Conservation (phyloP, 2,329 filamentous ascomycete genomes). For the Nemania bipapillata region DNA sequence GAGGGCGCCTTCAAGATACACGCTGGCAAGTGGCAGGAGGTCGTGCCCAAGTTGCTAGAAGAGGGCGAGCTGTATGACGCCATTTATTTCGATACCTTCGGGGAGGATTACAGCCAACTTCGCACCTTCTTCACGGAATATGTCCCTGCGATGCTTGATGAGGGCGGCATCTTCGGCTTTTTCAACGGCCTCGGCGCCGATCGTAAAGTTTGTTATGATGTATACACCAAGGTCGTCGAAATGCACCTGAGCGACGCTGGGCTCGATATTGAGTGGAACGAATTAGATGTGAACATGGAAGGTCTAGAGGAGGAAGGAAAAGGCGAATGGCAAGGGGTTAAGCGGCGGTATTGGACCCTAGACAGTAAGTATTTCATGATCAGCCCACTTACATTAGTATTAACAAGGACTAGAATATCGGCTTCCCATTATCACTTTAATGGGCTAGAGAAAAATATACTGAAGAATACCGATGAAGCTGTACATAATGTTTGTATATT, state of each 20-base stretch:
- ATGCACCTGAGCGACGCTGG: slow-evolving; percentile 90
- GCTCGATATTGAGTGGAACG: slow-evolving; percentile 87
- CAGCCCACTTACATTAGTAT: slow-evolving; percentile 14
- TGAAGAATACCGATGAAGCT: neutral
- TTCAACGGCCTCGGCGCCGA: slow-evolving; percentile 94
- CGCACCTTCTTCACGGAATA: slow-evolving; percentile 88
- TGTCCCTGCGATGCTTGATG: slow-evolving; percentile 80
- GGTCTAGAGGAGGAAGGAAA: slow-evolving; percentile 72
- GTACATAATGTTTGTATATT: slow-evolving; percentile 29
- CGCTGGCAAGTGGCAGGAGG: slow-evolving; percentile 82
- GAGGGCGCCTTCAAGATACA: slow-evolving; percentile 78
- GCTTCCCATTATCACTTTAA: slow-evolving; percentile 78
- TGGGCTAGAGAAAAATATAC: slow-evolving; percentile 61
- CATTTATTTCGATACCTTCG: slow-evolving; percentile 98
- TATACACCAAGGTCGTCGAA: slow-evolving; percentile 91
- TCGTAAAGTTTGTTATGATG: slow-evolving; percentile 91
- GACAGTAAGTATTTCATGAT: slow-evolving; percentile 64
- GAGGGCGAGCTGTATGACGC: slow-evolving; percentile 80
- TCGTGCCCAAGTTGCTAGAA: slow-evolving; percentile 74
- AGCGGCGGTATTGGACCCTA: slow-evolving; percentile 89
- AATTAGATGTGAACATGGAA: slow-evolving; percentile 75
- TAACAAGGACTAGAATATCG: slow-evolving; percentile 68
- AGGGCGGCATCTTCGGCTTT: slow-evolving; percentile 81
- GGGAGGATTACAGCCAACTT: slow-evolving; percentile 88
- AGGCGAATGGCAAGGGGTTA: slow-evolving; percentile 87